Conservation (phyloP, 2,329 filamentous ascomycete genomes). For the Pseudogymnoascus sp. region DNA sequence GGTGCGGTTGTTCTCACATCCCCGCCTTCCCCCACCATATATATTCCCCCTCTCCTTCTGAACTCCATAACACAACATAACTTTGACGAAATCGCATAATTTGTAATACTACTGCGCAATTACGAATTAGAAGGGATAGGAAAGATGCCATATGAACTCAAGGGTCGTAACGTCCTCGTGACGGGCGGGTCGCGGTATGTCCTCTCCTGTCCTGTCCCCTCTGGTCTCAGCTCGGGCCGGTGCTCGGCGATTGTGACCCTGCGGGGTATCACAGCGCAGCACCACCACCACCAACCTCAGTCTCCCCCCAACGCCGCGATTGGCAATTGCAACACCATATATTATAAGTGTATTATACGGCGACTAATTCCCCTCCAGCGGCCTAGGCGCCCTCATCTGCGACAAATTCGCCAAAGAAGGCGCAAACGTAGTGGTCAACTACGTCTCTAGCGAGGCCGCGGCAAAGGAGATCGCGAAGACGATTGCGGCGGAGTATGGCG, state of each 20-base stretch:
- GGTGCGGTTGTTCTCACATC: background rate
- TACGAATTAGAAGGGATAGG: background rate
- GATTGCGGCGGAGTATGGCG: conserved; percentile 39
- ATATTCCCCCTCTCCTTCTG: background rate
- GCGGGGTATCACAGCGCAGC: background rate
- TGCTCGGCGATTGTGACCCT: background rate
- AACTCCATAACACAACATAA: too few species aligned
- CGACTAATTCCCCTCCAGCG: conserved; percentile 34
- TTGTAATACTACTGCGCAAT: too few species aligned
- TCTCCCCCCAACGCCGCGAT: background rate
- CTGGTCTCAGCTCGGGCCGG: background rate
- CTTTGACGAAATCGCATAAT: too few species aligned
- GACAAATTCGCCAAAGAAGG: conserved; percentile 56
- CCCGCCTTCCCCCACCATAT: background rate
- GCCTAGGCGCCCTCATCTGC: conserved; percentile 52
- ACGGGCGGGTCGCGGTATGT: conserved; percentile 55
- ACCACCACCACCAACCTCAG: too few species aligned
- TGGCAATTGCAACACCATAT: background rate
- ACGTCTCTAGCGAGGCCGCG: conserved; percentile 45
- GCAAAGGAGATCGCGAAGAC: conserved; percentile 46
- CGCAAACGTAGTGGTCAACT: conserved; percentile 58
- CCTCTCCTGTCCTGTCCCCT: background rate
- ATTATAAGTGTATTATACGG: background rate
- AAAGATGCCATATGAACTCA: conserved; percentile 54
- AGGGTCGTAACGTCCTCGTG: conserved; percentile 53